Base-by-base conservation (phyloP, 1,139 yeast species). In the Chernovozyma sophiae-reginae region DNA sequence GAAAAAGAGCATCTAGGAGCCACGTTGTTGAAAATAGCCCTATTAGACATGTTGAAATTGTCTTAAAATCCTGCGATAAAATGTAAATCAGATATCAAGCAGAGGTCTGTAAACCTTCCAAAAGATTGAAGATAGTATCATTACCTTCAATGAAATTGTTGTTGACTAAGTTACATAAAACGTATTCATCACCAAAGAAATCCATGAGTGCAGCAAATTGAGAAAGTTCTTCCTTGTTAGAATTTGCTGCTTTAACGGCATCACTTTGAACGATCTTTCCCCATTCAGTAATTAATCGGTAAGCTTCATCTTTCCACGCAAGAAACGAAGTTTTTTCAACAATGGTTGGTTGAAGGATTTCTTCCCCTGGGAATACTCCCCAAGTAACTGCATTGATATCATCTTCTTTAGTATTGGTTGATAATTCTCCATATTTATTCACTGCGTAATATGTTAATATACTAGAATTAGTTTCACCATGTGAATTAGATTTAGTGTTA, bases 221-320 rank as follows among this genome's bases (percentile, higher is more conserved):
- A 3, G 45, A 43, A 29, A 57, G 53, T 30, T 56, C 52, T 7
- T 47, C 49, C 32, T 56, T 63, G 32, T 59, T 58, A n/a, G 62
- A 62, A 32, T 58, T 66, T 40, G 68, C 62, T 25, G 66, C 65
- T 36, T 64, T 65, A 42, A 77, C 58, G 22, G 63, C 47, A 33
- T 62, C 61, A 42, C 68, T 58, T 46, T 62, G 56, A 43, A 62
- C 72, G 38, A 80, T 77, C 33, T 72, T 64, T 36, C 72, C 68
- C 98, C 98, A 92, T 56, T 87, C 96, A 33, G 74, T 66, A 41
- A 90, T 74, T 43, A 92, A 79, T 47, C 87, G 72, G 70, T 76
- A 92, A 26, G 92, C 94, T 61, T 92, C 98, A 58, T 90, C 97
- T 59, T 87, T 90, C 98, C 98, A 92, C 8, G 97, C 96, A 50